Percentiles rank a stretch among this genome's conserved stretches.
Evolutionary conservation across 2,329 filamentous ascomycete species (phyloP).

Genomic region (Aspergillus transmontanensis): DNA sequence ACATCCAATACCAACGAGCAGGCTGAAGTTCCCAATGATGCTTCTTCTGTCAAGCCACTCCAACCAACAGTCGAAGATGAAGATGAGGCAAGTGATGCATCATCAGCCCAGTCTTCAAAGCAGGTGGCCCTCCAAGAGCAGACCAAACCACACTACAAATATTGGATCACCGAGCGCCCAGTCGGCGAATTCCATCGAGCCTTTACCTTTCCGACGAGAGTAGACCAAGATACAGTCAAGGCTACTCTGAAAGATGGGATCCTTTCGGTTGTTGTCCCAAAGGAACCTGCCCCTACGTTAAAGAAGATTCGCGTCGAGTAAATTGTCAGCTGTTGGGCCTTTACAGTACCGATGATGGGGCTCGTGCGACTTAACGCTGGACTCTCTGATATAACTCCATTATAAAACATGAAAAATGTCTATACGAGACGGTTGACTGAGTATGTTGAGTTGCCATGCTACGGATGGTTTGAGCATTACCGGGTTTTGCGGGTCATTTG

Average conservation of each 20-base stretch:
- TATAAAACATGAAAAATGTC: neutral
- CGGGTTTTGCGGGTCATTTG: neutral
- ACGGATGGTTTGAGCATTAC: neutral
- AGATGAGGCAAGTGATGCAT: conserved; percentile 29
- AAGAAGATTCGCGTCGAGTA: conserved; percentile 55
- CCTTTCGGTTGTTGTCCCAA: conserved; percentile 58
- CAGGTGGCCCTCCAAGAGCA: conserved; percentile 24
- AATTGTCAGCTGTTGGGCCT: neutral
- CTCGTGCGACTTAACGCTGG: neutral
- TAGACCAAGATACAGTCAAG: conserved; percentile 61
- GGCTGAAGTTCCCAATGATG: conserved; percentile 22
- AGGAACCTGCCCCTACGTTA: conserved; percentile 50
- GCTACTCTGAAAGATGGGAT: conserved; percentile 63
- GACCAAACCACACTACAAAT: conserved; percentile 40
- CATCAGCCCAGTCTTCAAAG: conserved; percentile 23
- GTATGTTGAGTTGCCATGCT: neutral
- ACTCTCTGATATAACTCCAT: neutral
- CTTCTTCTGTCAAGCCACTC: conserved; percentile 31
- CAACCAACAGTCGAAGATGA: conserved; percentile 60
- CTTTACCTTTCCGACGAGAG: conserved; percentile 58
- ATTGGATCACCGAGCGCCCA: conserved; percentile 61
- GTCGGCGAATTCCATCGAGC: conserved; percentile 60
- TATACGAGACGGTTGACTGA: too few relatives aligned
- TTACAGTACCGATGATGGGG: neutral
- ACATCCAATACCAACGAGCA: conserved; percentile 20